Evolutionary conservation across 371 early-diverging fungal genomes (phyloP).

Genomic region (Basidiobolus heterosporus): DNA sequence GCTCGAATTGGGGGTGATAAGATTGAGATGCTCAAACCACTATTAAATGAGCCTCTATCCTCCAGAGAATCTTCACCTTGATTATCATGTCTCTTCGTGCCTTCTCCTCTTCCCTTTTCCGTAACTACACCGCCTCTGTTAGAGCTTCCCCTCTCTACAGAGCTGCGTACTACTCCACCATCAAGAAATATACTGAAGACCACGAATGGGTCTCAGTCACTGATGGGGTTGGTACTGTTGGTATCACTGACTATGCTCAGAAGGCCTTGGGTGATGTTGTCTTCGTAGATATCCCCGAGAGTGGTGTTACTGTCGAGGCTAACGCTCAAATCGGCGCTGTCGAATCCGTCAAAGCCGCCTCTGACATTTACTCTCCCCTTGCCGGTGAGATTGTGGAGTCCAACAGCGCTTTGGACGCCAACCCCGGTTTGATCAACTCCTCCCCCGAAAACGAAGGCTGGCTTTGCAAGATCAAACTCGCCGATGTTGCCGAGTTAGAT

Average conservation of each 20-base stretch:
- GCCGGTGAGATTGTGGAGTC: constrained; percentile 65
- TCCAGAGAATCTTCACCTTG: no score
- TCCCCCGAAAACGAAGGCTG: constrained; percentile 56
- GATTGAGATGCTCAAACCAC: no score
- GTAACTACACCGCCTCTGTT: no score
- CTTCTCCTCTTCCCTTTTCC: no score
- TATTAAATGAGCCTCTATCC: no score
- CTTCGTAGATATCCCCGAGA: constrained; percentile 52
- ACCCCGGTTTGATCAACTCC: constrained; percentile 64
- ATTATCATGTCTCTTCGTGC: no score
- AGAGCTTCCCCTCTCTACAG: no score
- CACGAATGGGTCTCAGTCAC: constrained; percentile 85
- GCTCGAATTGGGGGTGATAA: no score
- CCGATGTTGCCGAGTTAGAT: constrained; percentile 43
- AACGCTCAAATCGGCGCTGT: constrained; percentile 49
- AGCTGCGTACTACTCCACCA: no score
- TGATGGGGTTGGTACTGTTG: constrained; percentile 66
- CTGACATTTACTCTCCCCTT: constrained; percentile 82
- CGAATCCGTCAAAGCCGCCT: constrained; percentile 91
- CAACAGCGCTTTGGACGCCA: constrained; percentile 41
- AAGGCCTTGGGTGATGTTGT: constrained; percentile 88
- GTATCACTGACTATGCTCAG: constrained; percentile 86
- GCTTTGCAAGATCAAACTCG: constrained; percentile 80
- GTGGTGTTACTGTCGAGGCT: constrained; percentile 45
- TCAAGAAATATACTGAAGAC: constrained; percentile 55